Evolutionary conservation across 106 monocot species (phyloP), one percentile per base, ranked within the genome.

Genomic region (Cymbidium sinense): DNA sequence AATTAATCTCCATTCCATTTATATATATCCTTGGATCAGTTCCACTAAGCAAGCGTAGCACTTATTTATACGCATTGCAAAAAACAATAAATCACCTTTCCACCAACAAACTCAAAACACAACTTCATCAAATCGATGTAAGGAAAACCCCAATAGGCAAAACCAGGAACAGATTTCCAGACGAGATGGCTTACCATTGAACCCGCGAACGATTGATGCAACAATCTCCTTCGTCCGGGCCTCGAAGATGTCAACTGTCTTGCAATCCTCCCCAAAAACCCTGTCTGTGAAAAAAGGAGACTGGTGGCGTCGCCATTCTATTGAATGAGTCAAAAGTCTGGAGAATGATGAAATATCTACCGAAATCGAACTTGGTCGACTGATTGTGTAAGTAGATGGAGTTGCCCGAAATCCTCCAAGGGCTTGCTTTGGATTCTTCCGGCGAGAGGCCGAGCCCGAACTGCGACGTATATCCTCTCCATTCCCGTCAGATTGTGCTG

Each of bases 401-500:
- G 86, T 94, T 90, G 36, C 84, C 87, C 43, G 88, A 81, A 75
- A 94, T 88, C 37, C 85, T 82, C 98, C 91, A 98, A 3, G 94
- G 90, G 70, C 85, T 88, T 29, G 78, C n/a, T 65, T 84, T 88
- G 2, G 90, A 82, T 11, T 98, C 94, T 78, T 98, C 98, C 23
- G 81, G 51, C 6, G 88, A 80, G 73, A 94, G 98, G 94, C 79
- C 91, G 44, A 21, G 94, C 82, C 37, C 98, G 79, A 34, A 98
- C 92, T 7, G 84, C 80, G 9, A 98, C 96, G 76, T 84, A 84
- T 52, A 98, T 98, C 72, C 87, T 83, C 84, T 98, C 98, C 98
- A 98, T 98, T 33, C 17, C 11, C 17, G 29, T 13, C 30, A 13
- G 31, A 33, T 67, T 13, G 15, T 8, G 17, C 2, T 9, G 17